Conservation (phyloP, 495 filamentous ascomycete genomes). For the Aspergillus ostianus region DNA sequence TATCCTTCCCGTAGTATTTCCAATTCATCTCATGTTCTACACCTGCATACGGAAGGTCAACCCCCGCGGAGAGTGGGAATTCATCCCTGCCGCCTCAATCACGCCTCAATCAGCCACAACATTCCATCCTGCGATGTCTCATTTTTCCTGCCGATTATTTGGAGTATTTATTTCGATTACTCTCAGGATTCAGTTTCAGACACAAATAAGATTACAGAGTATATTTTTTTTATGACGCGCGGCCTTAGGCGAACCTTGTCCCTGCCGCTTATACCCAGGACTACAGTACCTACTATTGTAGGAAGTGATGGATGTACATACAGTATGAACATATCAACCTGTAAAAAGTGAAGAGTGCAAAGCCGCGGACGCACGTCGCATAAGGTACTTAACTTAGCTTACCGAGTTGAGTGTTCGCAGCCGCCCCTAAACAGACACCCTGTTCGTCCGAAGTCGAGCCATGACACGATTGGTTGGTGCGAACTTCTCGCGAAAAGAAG, state of each 20-base stretch:
- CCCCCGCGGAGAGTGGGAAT: not conserved
- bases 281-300: no score
- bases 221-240: not conserved
- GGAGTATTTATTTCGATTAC: no score
- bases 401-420: not conserved
- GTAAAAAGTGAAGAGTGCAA: no score
- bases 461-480: no score
- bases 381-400: no score
- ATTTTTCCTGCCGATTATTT: no score
- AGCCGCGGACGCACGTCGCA: no score
- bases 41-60: not conserved
- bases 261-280: not conserved
- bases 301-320: no score
- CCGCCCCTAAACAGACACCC: not conserved
- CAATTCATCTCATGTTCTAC: no score
- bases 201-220: not conserved
- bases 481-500: no score
- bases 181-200: not conserved
- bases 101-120: not conserved
- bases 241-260: not conserved
- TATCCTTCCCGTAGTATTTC: no score
- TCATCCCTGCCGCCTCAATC: not conserved
- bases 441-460: not conserved
- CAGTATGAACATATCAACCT: no score
- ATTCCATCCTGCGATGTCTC: not conserved